Conservation (phyloP, 192 early-diverging fungal genomes). For the Entophlyctis helioformis region DNA sequence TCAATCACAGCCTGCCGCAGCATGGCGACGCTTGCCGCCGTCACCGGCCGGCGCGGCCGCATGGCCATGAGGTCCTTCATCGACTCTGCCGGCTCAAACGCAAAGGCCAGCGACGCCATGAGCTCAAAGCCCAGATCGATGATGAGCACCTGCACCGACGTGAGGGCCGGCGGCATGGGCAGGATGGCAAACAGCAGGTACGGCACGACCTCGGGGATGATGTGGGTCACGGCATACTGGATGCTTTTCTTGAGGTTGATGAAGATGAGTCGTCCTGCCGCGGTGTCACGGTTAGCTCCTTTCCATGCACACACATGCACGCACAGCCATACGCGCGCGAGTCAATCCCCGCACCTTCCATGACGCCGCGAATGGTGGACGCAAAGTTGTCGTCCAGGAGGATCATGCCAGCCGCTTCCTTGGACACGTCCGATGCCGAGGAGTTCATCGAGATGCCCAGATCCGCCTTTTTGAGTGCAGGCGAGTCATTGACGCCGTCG, state of each 20-base stretch:
- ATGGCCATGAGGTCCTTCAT: conserved; percentile 71
- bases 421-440: conserved; percentile 89
- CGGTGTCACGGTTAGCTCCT: too few species aligned
- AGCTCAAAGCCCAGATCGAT: conserved; percentile 94
- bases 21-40: conserved; percentile 56
- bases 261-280: conserved; percentile 93
- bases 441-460: conserved; percentile 96
- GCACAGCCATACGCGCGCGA: too few species aligned
- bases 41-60: conserved; percentile 83
- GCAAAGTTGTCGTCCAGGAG: conserved; percentile 98
- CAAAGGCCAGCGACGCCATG: conserved; percentile 72
- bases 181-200: conserved; percentile 75
- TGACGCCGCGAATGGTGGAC: conserved; percentile 80
- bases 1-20: conserved; percentile 33
- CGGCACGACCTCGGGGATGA: conserved; percentile 61
- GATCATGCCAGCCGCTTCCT: conserved; percentile 93
- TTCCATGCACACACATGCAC: too few species aligned
- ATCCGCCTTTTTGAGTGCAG: conserved; percentile 93
- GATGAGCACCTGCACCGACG: conserved; percentile 75
- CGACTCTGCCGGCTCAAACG: conserved; percentile 83
- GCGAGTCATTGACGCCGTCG: conserved; percentile 94
- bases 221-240: conserved; percentile 83
- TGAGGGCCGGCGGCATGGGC: conserved; percentile 71
- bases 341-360: too few species aligned
- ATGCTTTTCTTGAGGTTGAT: conserved; percentile 92